Conservation (phyloP, 2,329 filamentous ascomycete species). For the Orbilia brochopaga region DNA sequence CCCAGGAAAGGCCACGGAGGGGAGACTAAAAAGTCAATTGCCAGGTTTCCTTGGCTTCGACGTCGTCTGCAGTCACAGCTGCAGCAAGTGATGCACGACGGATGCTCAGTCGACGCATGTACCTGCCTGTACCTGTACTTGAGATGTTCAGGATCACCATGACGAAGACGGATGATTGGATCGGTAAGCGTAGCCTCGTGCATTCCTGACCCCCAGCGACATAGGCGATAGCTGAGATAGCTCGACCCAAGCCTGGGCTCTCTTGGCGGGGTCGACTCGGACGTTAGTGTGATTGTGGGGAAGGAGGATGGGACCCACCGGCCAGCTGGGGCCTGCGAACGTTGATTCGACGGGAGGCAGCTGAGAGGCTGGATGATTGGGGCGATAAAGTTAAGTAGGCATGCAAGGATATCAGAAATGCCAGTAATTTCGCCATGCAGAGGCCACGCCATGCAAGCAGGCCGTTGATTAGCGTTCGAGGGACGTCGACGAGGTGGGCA, state of each 20-base stretch:
- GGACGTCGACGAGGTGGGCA: too few relatives aligned
- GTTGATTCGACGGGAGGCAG: not conserved
- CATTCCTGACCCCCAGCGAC: not conserved
- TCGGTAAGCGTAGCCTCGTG: slow-evolving; percentile 41
- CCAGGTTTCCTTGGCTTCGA: not conserved
- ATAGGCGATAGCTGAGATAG: not conserved
- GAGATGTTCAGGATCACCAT: not conserved
- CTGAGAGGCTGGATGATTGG: not conserved
- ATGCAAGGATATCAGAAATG: not conserved
- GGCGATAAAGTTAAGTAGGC: not conserved
- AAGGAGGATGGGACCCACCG: slow-evolving; percentile 8
- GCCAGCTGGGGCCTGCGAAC: not conserved
- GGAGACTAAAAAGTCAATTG: not conserved
- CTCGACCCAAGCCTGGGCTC: not conserved
- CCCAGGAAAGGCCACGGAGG: too few relatives aligned
- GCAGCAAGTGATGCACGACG: not conserved
- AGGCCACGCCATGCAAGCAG: too few relatives aligned
- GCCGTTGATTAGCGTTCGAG: too few relatives aligned
- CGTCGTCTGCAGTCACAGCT: not conserved
- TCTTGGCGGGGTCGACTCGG: slow-evolving; percentile 43
- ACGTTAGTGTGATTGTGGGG: slow-evolving; percentile 15
- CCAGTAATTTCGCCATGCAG: not conserved
- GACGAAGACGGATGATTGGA: slow-evolving; percentile 29
- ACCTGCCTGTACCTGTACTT: slow-evolving; percentile 6
- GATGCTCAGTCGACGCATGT: slow-evolving; percentile 2